phyloP scores from a whole-genome alignment of 2,329 filamentous ascomycete genomes.

The Acarospora socialis region DNA sequence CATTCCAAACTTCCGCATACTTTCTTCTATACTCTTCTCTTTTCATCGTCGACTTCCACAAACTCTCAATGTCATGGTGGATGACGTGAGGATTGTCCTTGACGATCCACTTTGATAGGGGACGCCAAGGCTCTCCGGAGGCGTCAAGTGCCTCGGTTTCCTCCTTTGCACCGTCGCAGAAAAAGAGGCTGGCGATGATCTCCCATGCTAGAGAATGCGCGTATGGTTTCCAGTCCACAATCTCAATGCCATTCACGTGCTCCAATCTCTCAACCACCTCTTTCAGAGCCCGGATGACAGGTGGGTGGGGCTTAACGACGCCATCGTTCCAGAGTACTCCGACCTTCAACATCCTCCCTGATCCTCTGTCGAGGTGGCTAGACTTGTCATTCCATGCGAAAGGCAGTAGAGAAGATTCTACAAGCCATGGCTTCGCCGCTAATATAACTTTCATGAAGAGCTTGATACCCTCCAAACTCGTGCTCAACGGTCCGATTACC shows the following conservation, averaged over 20 bases:
- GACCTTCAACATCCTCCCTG: constrained; percentile 34
- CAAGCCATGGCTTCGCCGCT: constrained; percentile 34
- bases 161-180: constrained; percentile 45
- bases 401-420: constrained; percentile 38
- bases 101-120: constrained; percentile 44
- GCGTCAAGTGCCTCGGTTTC: constrained; percentile 35
- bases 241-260: constrained; percentile 33
- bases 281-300: constrained; percentile 42
- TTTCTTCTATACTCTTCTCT: constrained; percentile 31
- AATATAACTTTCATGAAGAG: constrained; percentile 30
- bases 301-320: constrained; percentile 51
- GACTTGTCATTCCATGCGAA: constrained; percentile 34
- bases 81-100: constrained; percentile 39
- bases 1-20: constrained; percentile 34
- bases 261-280: constrained; percentile 31
- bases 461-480: constrained; percentile 34
- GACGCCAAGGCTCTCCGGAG: constrained; percentile 43
- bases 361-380: constrained; percentile 10
- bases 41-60: constrained; percentile 28
- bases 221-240: constrained; percentile 38
- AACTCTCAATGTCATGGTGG: constrained; percentile 26
- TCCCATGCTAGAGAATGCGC: constrained; percentile 37
- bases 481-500: constrained; percentile 41
- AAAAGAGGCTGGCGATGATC: constrained; percentile 36
- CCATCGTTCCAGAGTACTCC: constrained; percentile 53